Conservation (phyloP, 805 yeast genomes). For the Lachancea dasiensis region DNA sequence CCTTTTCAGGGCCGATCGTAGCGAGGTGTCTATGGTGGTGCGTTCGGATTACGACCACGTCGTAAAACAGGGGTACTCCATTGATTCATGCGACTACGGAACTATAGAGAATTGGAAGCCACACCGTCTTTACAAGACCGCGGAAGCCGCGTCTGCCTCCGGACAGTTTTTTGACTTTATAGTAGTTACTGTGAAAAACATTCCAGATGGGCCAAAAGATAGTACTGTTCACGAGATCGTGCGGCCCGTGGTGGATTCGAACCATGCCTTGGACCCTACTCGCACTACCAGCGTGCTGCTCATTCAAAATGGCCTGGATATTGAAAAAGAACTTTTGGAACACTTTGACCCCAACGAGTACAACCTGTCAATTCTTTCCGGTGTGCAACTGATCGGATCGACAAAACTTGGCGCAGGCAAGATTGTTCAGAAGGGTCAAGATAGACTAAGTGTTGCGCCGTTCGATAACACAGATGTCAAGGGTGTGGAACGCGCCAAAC, state of each 20-base stretch:
- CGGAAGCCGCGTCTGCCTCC: constrained; percentile 41
- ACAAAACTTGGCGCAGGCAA: constrained; percentile 43
- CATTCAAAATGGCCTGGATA: constrained; percentile 6
- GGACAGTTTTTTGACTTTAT: constrained; percentile 49
- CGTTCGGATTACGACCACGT: constrained; percentile 60
- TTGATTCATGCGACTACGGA: constrained; percentile 62
- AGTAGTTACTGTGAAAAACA: constrained; percentile 58
- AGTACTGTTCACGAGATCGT: constrained; percentile 47
- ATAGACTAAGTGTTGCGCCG: constrained; percentile 46
- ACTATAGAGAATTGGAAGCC: constrained; percentile 50
- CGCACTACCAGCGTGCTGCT: constrained; percentile 44
- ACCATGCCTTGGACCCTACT: constrained; percentile 12
- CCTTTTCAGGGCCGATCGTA: constrained; percentile 41
- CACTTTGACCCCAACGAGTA: constrained; percentile 34
- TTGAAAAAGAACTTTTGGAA: constrained; percentile 38
- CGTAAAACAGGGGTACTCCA: constrained; percentile 46
- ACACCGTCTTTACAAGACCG: constrained; percentile 40
- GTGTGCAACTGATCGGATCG: constrained; percentile 59
- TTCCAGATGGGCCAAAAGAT: constrained; percentile 49
- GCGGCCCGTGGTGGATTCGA: constrained; percentile 43
- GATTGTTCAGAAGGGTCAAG: constrained; percentile 47
- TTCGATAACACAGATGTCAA: constrained; percentile 36
- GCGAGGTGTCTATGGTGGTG: constrained; percentile 54
- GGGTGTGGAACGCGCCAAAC: constrained; percentile 34
- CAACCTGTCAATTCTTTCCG: constrained; percentile 40